A percentile compares a stretch with the other conserved stretches of the same genome.
Evolutionary conservation across 805 yeast genomes (phyloP).

Genomic region (Metschnikowia lochheadii): DNA sequence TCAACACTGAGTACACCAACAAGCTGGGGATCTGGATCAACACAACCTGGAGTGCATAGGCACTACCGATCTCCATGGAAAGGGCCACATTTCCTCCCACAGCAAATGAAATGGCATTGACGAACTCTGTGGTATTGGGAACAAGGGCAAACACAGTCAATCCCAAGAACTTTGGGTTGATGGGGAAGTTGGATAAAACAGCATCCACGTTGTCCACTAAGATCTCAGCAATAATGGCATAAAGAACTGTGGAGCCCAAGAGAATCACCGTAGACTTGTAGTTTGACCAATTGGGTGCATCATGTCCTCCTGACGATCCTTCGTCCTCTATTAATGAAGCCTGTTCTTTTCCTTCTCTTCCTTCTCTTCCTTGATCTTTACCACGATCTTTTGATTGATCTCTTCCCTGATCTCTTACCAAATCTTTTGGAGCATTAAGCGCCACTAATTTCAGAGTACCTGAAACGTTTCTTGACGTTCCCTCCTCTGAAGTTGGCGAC

Average conservation of each 20-base stretch:
- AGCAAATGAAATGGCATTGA: slow-evolving; percentile 96
- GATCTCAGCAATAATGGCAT: slow-evolving; percentile 92
- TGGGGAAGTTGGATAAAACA: slow-evolving; percentile 72
- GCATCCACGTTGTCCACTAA: slow-evolving; percentile 89
- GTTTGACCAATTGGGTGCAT: slow-evolving; percentile 96
- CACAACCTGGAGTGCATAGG: slow-evolving; percentile 94
- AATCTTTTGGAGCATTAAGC: not conserved
- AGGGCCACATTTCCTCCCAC: slow-evolving; percentile 93
- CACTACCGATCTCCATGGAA: slow-evolving; percentile 97
- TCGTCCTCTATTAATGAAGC: slow-evolving; percentile 1
- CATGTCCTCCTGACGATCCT: slow-evolving; percentile 63
- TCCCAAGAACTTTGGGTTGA: slow-evolving; percentile 87
- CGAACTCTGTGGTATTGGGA: slow-evolving; percentile 94
- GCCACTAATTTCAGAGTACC: not conserved
- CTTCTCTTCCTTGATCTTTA: not conserved
- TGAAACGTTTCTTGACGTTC: not conserved
- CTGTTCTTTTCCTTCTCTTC: not conserved
- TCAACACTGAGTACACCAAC: slow-evolving; percentile 63
- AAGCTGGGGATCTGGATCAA: slow-evolving; percentile 88
- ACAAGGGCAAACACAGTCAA: slow-evolving; percentile 92
- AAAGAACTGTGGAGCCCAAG: slow-evolving; percentile 76
- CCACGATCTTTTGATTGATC: no score
- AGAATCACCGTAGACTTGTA: slow-evolving; percentile 77
- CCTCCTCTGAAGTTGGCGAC: not conserved
- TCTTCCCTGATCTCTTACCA: not conserved